Evolutionary conservation across 2,329 filamentous ascomycete genomes (phyloP), one percentile per base, ranked within the genome.

Genomic region (Fusarium zealandicum): DNA sequence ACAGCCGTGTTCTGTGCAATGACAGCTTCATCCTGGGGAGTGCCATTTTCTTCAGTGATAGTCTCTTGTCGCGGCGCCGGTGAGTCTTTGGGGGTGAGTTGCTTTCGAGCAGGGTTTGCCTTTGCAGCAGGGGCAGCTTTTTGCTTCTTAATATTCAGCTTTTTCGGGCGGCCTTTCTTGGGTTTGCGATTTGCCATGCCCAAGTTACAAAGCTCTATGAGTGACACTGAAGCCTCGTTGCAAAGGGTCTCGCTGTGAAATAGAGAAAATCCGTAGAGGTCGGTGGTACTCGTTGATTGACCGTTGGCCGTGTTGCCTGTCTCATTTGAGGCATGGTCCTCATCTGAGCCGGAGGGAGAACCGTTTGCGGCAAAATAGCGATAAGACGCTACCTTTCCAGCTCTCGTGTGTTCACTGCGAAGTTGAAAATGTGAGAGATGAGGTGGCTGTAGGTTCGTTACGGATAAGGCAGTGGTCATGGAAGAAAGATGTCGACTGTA

Each of bases 401-500:
- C 55, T 48, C 74, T 69, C 6, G 68, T 65, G 31, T 75, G 74
- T 54, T 75, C 72, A 31, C 69, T 75, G 5, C 62, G 66, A 6
- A 76, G 61, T 37, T 73, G 68, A n/a, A 74, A 63, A 49, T 76
- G 70, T 6, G 58, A 57, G 20, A 76, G 48, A 37, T 72, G 63
- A 30, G 42, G 27, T 5, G 73, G 74, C 33, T 76, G 74, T 4
- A 73, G 52, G 16, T 58, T 62, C 2, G 70, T 54, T 2, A 66
- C 65, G 1, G 73, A 70, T 32, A 75, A 63, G 10, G 71, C 69
- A 5, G 69, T 69, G 5, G 74, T 76, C 64, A 75, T 64, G 5
- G 72, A 71, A 2, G 74, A 74, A 6, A 76, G 61, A 38, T 70
- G 75, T 17, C 74, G 70, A 33, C 70, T 74, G 47, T 75, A 76